phyloP scores from a whole-genome alignment of 2,329 filamentous ascomycete genomes.

The Penicillium sp. region DNA sequence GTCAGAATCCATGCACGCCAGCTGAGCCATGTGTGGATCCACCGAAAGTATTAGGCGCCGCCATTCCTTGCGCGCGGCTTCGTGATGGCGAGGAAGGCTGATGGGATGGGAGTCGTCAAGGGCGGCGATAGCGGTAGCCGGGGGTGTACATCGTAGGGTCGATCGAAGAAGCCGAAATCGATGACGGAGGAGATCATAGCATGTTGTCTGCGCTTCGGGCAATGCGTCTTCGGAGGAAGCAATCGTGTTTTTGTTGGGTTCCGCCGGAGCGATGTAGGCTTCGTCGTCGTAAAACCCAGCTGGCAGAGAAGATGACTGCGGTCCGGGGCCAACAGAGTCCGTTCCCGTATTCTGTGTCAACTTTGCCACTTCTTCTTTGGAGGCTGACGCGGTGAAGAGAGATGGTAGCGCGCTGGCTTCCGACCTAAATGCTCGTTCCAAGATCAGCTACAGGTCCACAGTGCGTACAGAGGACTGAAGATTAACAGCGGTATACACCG shows the following conservation, averaged over 20 bases:
- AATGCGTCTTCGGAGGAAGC: constrained; percentile 29
- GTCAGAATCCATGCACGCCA: constrained; percentile 55
- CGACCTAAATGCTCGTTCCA: constrained; percentile 49
- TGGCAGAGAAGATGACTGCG: constrained; percentile 47
- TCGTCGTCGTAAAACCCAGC: constrained; percentile 71
- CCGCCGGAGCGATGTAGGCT: constrained; percentile 65
- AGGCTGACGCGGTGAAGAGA: constrained; percentile 61
- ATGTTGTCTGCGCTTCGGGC: constrained; percentile 57
- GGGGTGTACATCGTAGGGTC: constrained; percentile 55
- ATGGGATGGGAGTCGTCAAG: constrained; percentile 53
- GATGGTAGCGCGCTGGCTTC: constrained; percentile 72
- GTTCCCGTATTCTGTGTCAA: not conserved
- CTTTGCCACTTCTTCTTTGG: constrained; percentile 12
- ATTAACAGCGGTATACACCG: constrained; percentile 21
- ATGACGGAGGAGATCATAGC: constrained; percentile 61
- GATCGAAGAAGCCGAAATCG: constrained; percentile 64
- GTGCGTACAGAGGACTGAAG: not conserved
- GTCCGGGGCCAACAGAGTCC: constrained; percentile 19
- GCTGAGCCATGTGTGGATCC: constrained; percentile 48
- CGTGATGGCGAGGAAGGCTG: constrained; percentile 52
- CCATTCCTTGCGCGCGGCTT: constrained; percentile 56
- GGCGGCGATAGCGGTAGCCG: constrained; percentile 49
- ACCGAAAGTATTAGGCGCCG: constrained; percentile 36
- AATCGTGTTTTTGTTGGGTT: constrained; percentile 43
- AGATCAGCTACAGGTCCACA: constrained; percentile 7